Evolutionary conservation across 108 stramenopile species (phyloP).

Genomic region (Cyclotella choctawhatcheeana): DNA sequence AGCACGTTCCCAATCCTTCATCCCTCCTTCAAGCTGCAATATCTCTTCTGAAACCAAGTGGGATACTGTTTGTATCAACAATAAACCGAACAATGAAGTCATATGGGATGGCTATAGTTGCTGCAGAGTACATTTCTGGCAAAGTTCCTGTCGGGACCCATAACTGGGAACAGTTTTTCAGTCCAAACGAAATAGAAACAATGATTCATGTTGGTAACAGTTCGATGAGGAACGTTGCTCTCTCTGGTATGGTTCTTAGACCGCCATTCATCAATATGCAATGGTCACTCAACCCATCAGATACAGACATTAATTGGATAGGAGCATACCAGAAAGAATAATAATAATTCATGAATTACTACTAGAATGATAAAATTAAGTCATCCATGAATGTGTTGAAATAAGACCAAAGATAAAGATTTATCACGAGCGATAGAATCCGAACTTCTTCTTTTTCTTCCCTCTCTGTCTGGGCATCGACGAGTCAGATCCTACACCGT

Average conservation of each 20-base stretch:
- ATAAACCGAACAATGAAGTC: constrained; percentile 90
- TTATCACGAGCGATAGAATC: neutral
- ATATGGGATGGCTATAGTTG: constrained; percentile 84
- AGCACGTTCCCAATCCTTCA: constrained; percentile 84
- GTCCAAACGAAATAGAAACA: constrained; percentile 67
- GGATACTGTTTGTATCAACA: constrained; percentile 90
- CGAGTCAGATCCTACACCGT: no score
- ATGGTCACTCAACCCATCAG: constrained; percentile 68
- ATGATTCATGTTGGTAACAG: constrained; percentile 31
- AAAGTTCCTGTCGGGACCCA: constrained; percentile 92
- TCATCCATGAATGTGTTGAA: neutral
- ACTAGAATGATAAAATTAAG: neutral
- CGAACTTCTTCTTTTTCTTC: constrained; percentile 12
- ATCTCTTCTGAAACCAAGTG: constrained; percentile 75
- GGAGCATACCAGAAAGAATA: constrained; percentile 61
- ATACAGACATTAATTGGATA: constrained; percentile 89
- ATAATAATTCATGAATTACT: neutral
- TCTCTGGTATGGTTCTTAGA: constrained; percentile 63
- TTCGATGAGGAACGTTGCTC: constrained; percentile 43
- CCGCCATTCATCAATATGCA: constrained; percentile 68
- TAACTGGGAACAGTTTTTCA: constrained; percentile 86
- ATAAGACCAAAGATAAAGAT: neutral
- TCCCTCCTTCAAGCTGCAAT: constrained; percentile 67
- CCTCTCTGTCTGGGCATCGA: neutral
- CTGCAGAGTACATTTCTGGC: constrained; percentile 91